Evolutionary conservation across 345 rosid species (phyloP), one percentile per base, ranked within the genome.

Genomic region (Linum tenue): DNA sequence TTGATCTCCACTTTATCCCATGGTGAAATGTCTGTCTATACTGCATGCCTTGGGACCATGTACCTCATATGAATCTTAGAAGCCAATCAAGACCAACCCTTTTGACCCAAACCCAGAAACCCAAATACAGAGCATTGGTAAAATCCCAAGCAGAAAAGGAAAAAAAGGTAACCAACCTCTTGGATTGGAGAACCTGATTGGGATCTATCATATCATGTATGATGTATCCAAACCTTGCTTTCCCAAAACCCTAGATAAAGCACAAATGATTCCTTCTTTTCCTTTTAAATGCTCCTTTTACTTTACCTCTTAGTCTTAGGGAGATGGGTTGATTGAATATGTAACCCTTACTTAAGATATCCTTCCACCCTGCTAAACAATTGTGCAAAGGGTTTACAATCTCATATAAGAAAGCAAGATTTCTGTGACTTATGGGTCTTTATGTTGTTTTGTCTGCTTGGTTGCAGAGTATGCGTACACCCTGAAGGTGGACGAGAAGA

Each of bases 391-490:
- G n/a, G 3, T 22, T 11, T 3, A 14, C 5, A 55, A 14, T 55
- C 2, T 55, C 10, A 55, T 22, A 11, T 22, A 14, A 55, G 16
- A 55, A 55, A 22, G 12, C 12, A 58, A 35, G 37, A n/a, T 16
- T 4, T 58, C 62, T 59, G 2, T 11, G 2, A 22, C 5, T 6
- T 31, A 22, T 7, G 10, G 6, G 5, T 41, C 31, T 17, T 59
- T 65, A 39, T 15, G 8, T 35, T 36, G 53, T 37, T 4, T 7
- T 2, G 11, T 7, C 22, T 62, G 55, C 12, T 1, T 39, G 9
- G 15, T 62, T 16, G 31, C 75, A 87, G 95, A 87, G 56, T 87
- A 85, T 16, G 95, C 95, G 4, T 85, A 87, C 67, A 85, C 95
- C 8, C 48, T 87, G 51, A 81, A 78, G 60, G 95, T 87, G 67